Evolutionary conservation across 805 yeast genomes (phyloP).

Genomic region (Hagleromyces aurorensis): DNA sequence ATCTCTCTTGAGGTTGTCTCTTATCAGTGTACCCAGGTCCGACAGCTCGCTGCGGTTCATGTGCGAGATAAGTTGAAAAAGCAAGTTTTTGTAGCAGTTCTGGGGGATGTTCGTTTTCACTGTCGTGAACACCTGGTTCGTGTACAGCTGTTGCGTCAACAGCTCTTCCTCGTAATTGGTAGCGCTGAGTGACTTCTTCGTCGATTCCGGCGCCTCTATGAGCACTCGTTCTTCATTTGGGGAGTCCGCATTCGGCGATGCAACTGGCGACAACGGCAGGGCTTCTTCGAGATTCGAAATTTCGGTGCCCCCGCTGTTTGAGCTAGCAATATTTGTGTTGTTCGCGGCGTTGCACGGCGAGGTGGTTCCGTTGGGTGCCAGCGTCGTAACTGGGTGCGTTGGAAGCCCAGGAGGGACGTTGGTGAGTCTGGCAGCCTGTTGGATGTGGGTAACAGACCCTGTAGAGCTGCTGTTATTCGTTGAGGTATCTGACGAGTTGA

Average conservation of each 20-base stretch:
- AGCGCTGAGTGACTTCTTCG: constrained; percentile 2
- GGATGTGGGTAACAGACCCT: background rate
- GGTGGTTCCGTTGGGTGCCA: no score
- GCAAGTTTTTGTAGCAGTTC: constrained; percentile 16
- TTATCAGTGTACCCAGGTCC: constrained; percentile 24
- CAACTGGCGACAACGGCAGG: constrained; percentile 28
- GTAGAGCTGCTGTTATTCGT: constrained; percentile 1
- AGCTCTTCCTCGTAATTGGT: constrained; percentile 1
- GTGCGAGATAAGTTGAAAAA: constrained; percentile 23
- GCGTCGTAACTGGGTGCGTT: no score
- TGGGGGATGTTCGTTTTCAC: constrained; percentile 13
- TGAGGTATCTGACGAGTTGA: background rate
- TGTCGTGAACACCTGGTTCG: constrained; percentile 13
- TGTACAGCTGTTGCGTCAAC: constrained; percentile 6
- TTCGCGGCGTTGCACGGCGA: constrained; percentile 1
- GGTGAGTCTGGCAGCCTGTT: constrained; percentile 1
- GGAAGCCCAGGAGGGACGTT: no score
- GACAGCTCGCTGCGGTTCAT: constrained; percentile 26
- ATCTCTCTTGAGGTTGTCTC: constrained; percentile 55
- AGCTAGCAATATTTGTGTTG: background rate
- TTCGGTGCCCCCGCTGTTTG: constrained; percentile 2
- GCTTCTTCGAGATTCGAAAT: constrained; percentile 17
- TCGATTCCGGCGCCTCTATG: constrained; percentile 4
- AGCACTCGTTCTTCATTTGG: constrained; percentile 9
- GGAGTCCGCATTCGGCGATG: constrained; percentile 25